Conservation (phyloP, 306 rosid genomes). For the Vigna hirtella region DNA sequence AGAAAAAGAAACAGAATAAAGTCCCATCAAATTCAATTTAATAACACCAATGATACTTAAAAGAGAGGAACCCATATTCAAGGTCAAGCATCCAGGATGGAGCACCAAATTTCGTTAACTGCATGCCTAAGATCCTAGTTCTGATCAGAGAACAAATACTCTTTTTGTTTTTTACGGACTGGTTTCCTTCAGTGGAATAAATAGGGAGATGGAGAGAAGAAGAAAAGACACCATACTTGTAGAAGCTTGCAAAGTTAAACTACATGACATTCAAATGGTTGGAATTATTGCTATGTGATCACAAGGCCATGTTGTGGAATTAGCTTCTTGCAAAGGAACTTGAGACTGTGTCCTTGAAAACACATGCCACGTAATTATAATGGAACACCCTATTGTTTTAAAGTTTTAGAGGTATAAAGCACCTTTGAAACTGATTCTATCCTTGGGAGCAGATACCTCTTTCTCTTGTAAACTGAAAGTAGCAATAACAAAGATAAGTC, state of each 20-base stretch:
- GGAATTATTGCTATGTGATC: background rate
- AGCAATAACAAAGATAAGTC: slow-evolving; percentile 10
- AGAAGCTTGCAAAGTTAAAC: background rate
- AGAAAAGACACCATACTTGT: background rate
- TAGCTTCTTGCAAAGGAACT: slow-evolving; percentile 21
- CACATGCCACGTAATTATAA: background rate
- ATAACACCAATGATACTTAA: slow-evolving; percentile 14
- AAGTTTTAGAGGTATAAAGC: slow-evolving; percentile 35
- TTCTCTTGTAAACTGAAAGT: slow-evolving; percentile 33
- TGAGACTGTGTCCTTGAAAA: background rate
- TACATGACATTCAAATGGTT: background rate
- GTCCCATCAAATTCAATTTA: slow-evolving; percentile 9
- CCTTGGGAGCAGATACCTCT: slow-evolving; percentile 25
- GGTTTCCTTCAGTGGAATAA: background rate
- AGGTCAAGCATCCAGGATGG: slow-evolving; percentile 17
- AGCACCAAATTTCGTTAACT: background rate
- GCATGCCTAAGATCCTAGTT: slow-evolving; percentile 4
- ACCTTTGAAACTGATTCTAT: slow-evolving; percentile 15
- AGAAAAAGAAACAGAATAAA: background rate
- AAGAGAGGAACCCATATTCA: slow-evolving; percentile 26
- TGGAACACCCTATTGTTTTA: slow-evolving; percentile 7
- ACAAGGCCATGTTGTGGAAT: background rate
- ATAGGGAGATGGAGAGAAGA: background rate
- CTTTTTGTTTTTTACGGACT: background rate
- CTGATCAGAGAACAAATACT: background rate